Conservation (phyloP, 2,329 filamentous ascomycete species). For the Epichloe scottii region DNA sequence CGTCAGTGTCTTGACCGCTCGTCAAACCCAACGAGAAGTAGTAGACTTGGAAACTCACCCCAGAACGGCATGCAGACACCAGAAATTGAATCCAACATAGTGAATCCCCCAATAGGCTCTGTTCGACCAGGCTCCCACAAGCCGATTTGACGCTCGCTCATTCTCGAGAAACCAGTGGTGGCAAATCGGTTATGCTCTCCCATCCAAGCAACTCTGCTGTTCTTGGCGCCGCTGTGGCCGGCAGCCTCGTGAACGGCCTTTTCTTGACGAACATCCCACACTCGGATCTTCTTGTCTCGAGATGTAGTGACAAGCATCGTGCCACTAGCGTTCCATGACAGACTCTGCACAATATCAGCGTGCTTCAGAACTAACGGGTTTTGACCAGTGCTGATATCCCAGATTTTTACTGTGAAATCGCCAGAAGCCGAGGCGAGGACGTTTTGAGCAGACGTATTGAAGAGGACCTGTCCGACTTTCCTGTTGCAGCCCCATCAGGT, state of each 20-base stretch:
- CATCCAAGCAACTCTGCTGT: constrained; percentile 93
- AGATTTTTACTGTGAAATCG: constrained; percentile 89
- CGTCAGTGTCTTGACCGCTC: background rate
- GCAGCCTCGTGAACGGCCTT: constrained; percentile 70
- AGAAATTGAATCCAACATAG: constrained; percentile 84
- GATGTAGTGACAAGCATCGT: constrained; percentile 82
- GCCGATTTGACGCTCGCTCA: constrained; percentile 94
- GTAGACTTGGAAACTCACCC: constrained; percentile 38
- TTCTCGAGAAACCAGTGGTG: constrained; percentile 93
- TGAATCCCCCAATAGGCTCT: constrained; percentile 83
- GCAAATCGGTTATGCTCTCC: constrained; percentile 93
- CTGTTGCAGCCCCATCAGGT: constrained; percentile 30
- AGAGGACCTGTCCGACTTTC: constrained; percentile 95
- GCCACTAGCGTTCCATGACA: constrained; percentile 91
- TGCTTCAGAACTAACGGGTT: constrained; percentile 68
- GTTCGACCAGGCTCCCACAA: constrained; percentile 85
- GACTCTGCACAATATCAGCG: constrained; percentile 82
- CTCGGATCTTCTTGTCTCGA: constrained; percentile 92
- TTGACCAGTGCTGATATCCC: constrained; percentile 77
- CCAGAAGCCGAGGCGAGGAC: constrained; percentile 91
- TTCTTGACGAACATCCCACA: constrained; percentile 96
- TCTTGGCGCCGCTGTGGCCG: constrained; percentile 90
- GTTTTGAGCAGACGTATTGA: constrained; percentile 93
- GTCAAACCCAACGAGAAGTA: background rate
- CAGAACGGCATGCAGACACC: constrained; percentile 99